phyloP scores from a whole-genome alignment of 306 rosid species.

The Lathyrus tuberosus region DNA sequence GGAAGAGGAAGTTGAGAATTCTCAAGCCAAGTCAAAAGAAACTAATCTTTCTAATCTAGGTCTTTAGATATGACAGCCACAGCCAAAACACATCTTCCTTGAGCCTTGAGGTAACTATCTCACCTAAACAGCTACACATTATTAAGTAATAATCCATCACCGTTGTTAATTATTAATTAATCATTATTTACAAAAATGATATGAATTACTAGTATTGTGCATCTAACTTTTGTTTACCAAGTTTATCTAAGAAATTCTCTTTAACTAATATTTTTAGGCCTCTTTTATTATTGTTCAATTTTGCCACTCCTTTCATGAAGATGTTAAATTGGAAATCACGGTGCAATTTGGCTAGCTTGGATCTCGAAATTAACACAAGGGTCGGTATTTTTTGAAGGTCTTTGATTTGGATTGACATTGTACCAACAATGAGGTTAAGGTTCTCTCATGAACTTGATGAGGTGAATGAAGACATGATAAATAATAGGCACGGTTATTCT shows the following conservation, averaged over 20 bases:
- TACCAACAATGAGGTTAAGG: not conserved
- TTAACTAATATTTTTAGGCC: not conserved
- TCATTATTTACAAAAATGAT: too few species aligned
- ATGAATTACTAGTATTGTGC: not conserved
- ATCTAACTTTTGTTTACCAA: not conserved
- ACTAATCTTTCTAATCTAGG: not conserved
- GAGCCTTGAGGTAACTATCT: not conserved
- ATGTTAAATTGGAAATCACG: too few species aligned
- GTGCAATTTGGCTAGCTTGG: too few species aligned
- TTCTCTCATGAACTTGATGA: not conserved
- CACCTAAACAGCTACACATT: not conserved
- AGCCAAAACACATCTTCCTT: not conserved
- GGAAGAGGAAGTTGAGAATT: slow-evolving; percentile 4
- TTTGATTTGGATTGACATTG: too few species aligned
- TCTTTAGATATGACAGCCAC: too few species aligned
- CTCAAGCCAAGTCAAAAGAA: not conserved
- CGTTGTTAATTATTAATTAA: not conserved
- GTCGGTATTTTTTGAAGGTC: too few species aligned
- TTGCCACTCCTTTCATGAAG: too few species aligned
- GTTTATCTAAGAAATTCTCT: not conserved
- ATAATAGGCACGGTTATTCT: not conserved
- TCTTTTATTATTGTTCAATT: too few species aligned
- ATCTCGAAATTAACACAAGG: too few species aligned
- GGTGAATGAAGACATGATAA: not conserved
- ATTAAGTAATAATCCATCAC: not conserved